These are phyloP conservation scores for Daldinia vernicosa DNA, from an alignment of 495 filamentous ascomycete species.

Conservation along the genomic window DNA sequence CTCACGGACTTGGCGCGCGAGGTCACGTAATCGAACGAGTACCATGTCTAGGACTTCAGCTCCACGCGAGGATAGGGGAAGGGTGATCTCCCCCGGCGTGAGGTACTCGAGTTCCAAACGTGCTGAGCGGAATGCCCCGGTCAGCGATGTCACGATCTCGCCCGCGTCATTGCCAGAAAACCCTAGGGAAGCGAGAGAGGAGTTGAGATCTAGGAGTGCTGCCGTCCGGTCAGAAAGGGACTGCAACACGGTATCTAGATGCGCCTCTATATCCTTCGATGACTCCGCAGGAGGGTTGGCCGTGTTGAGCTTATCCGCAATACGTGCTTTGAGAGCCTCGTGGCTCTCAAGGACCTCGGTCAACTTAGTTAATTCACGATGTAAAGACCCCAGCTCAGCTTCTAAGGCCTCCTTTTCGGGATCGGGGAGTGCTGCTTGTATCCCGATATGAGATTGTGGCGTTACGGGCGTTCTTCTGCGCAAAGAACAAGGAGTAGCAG, in stretches of 20 bases:
- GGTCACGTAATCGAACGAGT: constrained; percentile 52
- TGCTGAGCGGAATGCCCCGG: constrained; percentile 66
- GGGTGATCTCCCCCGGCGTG: constrained; percentile 67
- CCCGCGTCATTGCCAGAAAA: constrained; percentile 60
- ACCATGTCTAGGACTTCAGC: constrained; percentile 58
- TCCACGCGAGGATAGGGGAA: constrained; percentile 56
- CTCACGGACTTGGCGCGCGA: constrained; percentile 58
- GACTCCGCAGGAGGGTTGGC: background rate
- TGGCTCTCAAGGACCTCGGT: constrained; percentile 52
- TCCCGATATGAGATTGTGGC: constrained; percentile 50
- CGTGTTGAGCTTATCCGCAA: constrained; percentile 46
- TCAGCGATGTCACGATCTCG: constrained; percentile 63
- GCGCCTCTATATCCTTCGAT: constrained; percentile 46
- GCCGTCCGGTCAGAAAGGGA: constrained; percentile 53
- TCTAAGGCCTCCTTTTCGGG: constrained; percentile 54
- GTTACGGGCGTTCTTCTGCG: constrained; percentile 46
- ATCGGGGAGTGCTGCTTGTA: constrained; percentile 53
- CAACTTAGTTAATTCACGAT: constrained; percentile 51
- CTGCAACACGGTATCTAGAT: constrained; percentile 48
- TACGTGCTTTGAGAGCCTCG: constrained; percentile 43
- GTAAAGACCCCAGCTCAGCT: constrained; percentile 51
- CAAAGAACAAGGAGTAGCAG: constrained; percentile 35
- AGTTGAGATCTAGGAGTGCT: constrained; percentile 47
- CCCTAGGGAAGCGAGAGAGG: constrained; percentile 59
- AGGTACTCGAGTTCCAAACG: constrained; percentile 73